These are phyloP conservation scores for Nannizzia gypsea DNA, from an alignment of 2,329 filamentous ascomycete species.

Conservation along the genomic window DNA sequence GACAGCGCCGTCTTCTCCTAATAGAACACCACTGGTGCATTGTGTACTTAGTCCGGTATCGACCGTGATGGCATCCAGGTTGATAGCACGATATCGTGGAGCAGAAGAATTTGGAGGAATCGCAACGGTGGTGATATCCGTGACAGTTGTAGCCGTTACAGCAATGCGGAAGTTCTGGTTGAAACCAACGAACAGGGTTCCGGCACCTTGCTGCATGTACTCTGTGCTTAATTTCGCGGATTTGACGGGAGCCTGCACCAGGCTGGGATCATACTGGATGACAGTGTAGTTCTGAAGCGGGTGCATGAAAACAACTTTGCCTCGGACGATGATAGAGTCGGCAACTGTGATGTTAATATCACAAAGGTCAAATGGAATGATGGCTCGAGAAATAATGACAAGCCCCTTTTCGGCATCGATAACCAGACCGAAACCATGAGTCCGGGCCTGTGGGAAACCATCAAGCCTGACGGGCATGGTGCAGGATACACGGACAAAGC, in stretches of 20 bases:
- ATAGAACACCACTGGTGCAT: constrained; percentile 85
- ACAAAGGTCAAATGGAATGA: constrained; percentile 91
- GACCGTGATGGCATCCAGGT: constrained; percentile 92
- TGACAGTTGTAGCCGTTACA: constrained; percentile 85
- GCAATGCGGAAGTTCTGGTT: constrained; percentile 92
- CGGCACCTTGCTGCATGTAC: constrained; percentile 80
- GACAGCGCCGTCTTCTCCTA: constrained; percentile 80
- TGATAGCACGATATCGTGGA: constrained; percentile 85
- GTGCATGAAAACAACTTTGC: constrained; percentile 90
- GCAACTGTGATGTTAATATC: constrained; percentile 94
- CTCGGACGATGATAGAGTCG: constrained; percentile 87
- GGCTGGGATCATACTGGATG: constrained; percentile 80
- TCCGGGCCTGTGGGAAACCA: constrained; percentile 88
- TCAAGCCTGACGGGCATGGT: constrained; percentile 93
- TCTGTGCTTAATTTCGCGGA: constrained; percentile 72
- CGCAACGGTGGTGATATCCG: constrained; percentile 91
- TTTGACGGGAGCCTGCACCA: constrained; percentile 89
- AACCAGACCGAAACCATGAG: constrained; percentile 93
- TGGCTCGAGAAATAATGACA: constrained; percentile 84
- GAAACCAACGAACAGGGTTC: constrained; percentile 96
- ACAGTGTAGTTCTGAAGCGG: constrained; percentile 95
- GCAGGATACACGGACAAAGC: constrained; percentile 86
- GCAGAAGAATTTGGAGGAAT: constrained; percentile 89
- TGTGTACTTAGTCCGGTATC: constrained; percentile 85
- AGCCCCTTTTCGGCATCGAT: constrained; percentile 93